A percentile compares a stretch with the other conserved stretches of the same genome.
phyloP scores from a whole-genome alignment of 352 stramenopile species.

The Elongisporangium senticosum region DNA sequence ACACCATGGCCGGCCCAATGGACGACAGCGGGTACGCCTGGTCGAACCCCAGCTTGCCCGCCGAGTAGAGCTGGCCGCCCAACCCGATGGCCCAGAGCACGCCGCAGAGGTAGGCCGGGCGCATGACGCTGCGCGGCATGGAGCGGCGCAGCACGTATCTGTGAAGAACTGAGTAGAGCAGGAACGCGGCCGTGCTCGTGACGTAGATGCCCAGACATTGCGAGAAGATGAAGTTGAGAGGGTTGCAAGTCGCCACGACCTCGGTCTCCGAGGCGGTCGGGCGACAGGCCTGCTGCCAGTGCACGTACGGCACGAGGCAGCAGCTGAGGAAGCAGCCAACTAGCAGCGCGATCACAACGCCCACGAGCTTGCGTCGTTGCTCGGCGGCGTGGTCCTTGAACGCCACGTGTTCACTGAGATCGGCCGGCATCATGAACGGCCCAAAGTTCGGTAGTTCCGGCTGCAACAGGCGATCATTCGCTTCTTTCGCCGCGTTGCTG shows the following conservation, averaged over 20 bases:
- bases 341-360: slow-evolving; percentile 55
- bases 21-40: slow-evolving; percentile 78
- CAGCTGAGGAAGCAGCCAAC: slow-evolving; percentile 67
- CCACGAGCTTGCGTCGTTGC: slow-evolving; percentile 50
- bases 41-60: slow-evolving; percentile 69
- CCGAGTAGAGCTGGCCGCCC: slow-evolving; percentile 66
- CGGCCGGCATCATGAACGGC: slow-evolving; percentile 67
- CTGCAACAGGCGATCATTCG: slow-evolving; percentile 60
- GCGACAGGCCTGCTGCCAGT: slow-evolving; percentile 61
- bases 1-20: slow-evolving; percentile 77
- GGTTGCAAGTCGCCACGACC: slow-evolving; percentile 66
- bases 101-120: slow-evolving; percentile 71
- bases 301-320: slow-evolving; percentile 72
- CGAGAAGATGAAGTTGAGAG: slow-evolving; percentile 79
- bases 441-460: slow-evolving; percentile 80
- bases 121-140: slow-evolving; percentile 80
- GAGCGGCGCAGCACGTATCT: slow-evolving; percentile 64
- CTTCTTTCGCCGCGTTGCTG: slow-evolving; percentile 20
- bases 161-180: slow-evolving; percentile 75
- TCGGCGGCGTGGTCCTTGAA: slow-evolving; percentile 45
- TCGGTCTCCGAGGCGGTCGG: slow-evolving; percentile 20
- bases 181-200: slow-evolving; percentile 64
- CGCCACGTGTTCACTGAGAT: slow-evolving; percentile 52
- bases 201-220: slow-evolving; percentile 82
- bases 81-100: slow-evolving; percentile 70